A percentile compares a stretch with the other conserved stretches of the same genome.
phyloP scores from a whole-genome alignment of 352 stramenopile genomes.

The Phytophthora cajani region DNA sequence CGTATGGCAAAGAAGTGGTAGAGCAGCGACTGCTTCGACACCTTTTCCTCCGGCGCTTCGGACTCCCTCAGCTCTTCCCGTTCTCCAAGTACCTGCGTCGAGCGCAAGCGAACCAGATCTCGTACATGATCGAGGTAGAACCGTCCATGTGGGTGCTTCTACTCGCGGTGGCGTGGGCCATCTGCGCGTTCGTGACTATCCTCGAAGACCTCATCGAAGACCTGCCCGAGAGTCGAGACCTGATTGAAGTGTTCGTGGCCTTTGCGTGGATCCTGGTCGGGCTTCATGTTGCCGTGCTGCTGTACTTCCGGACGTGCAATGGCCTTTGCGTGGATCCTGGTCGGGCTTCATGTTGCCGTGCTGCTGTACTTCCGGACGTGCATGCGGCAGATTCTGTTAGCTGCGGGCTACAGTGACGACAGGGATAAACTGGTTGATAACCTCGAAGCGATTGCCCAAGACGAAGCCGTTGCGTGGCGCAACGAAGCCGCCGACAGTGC shows the following conservation, averaged over 20 bases:
- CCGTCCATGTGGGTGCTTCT: constrained; percentile 72
- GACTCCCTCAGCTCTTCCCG: constrained; percentile 59
- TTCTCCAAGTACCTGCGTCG: constrained; percentile 82
- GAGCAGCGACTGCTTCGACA: constrained; percentile 50
- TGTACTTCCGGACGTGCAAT: constrained; percentile 49
- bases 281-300: constrained; percentile 40
- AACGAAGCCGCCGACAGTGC: constrained; percentile 32
- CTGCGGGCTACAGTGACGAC: constrained; percentile 40
- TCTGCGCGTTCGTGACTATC: constrained; percentile 33
- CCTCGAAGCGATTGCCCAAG: constrained; percentile 23
- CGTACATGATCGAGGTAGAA: constrained; percentile 81
- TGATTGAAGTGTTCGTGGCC: constrained; percentile 43
- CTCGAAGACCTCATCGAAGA: constrained; percentile 19
- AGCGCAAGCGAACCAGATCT: constrained; percentile 80
- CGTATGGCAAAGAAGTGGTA: constrained; percentile 31
- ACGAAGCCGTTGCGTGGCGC: constrained; percentile 24
- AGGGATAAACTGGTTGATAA: constrained; percentile 7
- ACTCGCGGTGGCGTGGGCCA: constrained; percentile 48
- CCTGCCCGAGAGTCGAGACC: constrained; percentile 31
- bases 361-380: constrained; percentile 48
- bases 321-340: constrained; percentile 39
- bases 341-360: constrained; percentile 44
- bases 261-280: constrained; percentile 44
- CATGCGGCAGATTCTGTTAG: constrained; percentile 39
- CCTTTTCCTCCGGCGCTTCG: constrained; percentile 53